These are phyloP conservation scores for Starmerella sp. DNA, from an alignment of 805 yeast genomes.

Conservation along the genomic window DNA sequence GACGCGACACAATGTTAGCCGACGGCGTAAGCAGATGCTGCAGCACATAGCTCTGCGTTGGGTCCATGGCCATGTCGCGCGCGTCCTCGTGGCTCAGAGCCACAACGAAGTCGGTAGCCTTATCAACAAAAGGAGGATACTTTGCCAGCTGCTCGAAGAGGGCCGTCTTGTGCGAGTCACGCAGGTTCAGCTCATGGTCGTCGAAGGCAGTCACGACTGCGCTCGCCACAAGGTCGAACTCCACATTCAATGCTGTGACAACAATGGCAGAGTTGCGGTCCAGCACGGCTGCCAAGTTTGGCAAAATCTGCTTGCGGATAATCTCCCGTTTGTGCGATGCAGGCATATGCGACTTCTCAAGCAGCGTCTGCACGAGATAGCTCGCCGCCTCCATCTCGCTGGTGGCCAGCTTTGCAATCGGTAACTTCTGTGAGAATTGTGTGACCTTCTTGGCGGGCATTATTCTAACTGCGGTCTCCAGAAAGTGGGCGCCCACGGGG, in stretches of 20 bases:
- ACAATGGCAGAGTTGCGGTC: not conserved
- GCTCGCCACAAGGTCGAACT: constrained; percentile 20
- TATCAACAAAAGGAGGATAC: constrained; percentile 47
- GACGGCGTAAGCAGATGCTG: constrained; percentile 48
- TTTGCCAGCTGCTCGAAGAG: constrained; percentile 63
- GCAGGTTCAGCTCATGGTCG: constrained; percentile 16
- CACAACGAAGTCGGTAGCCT: constrained; percentile 35
- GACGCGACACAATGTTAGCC: constrained; percentile 44
- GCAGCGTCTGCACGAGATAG: constrained; percentile 60
- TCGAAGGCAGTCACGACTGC: constrained; percentile 18
- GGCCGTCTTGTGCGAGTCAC: constrained; percentile 12
- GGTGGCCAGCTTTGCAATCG: constrained; percentile 61
- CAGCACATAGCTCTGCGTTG: constrained; percentile 82
- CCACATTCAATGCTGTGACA: constrained; percentile 8
- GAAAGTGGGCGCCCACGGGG: constrained; percentile 86
- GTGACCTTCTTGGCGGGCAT: constrained; percentile 60
- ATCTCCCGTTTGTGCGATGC: constrained; percentile 3
- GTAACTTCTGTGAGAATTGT: constrained; percentile 48
- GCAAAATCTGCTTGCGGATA: constrained; percentile 7
- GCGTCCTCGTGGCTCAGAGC: constrained; percentile 43
- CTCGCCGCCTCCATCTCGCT: constrained; percentile 62
- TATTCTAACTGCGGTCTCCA: constrained; percentile 56
- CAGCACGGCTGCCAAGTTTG: not conserved
- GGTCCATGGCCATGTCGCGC: constrained; percentile 69
- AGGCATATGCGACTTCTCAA: constrained; percentile 31